Evolutionary conservation across 495 filamentous ascomycete genomes (phyloP), one percentile per base, ranked within the genome.

Genomic region (Viridothelium virens): DNA sequence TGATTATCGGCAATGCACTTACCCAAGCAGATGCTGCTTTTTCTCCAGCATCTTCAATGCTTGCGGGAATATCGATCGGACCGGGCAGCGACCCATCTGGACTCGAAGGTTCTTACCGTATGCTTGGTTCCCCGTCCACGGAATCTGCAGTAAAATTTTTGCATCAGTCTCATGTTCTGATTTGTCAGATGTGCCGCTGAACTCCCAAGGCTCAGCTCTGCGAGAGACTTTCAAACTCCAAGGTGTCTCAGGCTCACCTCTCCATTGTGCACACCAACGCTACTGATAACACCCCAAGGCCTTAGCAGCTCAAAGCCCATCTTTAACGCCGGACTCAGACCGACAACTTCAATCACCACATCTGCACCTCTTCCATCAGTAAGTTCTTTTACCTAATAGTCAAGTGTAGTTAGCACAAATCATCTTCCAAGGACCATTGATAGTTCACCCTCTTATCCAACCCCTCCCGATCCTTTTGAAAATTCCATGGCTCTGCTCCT

Each of bases 21-120:
- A 95, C 92, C 86, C 84, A 66, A 96, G 81, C 64, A 87, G 76
- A 73, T 95, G 83, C 71, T 96, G 91, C 69, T 91, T 93, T 79
- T 88, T 85, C 74, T 86, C 87, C 70, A 98, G 74, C 65, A 92
- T 82, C 64, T 86, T 84, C 63, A 97, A 75, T 5, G 94, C 91
- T 66, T 90, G 83, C 25, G 84, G 79, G 68, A 94, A 92, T 64
- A 97, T 87, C 48, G 88, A 89, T 61, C 91, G 80, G 11, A 98
- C 94, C 6, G 93, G 93, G 75, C 94, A 98, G 63, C 94, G 83
- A 39, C 93, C 94, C 87, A 96, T 96, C 71, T 96, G 90, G n/a
- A 97, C 73, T 63, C 84, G 87, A 67, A 97, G 67, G 72, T 97
- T 98, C 80, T 97, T 97, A 56, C 84, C 83, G 74, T 97, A 97